Evolutionary conservation across 305 asterid genomes (phyloP).

Genomic region (Solanum aculeatissimum): DNA sequence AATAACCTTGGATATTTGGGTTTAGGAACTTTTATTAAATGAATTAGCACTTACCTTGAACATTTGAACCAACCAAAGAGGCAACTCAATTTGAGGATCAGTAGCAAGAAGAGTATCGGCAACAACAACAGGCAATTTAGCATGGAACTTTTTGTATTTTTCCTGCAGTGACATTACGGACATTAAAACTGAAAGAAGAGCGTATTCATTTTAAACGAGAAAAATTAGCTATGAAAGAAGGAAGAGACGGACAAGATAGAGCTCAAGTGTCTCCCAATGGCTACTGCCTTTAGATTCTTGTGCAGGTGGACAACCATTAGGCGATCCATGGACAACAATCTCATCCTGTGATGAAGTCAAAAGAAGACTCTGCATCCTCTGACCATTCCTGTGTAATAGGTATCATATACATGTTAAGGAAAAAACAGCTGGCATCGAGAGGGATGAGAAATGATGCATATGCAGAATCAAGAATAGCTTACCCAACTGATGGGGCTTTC

Average conservation of each 20-base stretch:
- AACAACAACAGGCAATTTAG: slow-evolving; percentile 74
- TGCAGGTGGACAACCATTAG: slow-evolving; percentile 32
- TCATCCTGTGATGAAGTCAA: slow-evolving; percentile 73
- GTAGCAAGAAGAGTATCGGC: slow-evolving; percentile 88
- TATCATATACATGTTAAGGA: not conserved
- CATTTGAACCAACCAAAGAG: slow-evolving; percentile 86
- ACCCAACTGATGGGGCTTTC: slow-evolving; percentile 40
- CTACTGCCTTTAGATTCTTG: slow-evolving; percentile 42
- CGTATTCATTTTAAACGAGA: not conserved
- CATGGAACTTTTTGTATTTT: slow-evolving; percentile 63
- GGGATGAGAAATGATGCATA: not conserved
- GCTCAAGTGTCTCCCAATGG: slow-evolving; percentile 92
- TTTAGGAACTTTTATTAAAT: not conserved
- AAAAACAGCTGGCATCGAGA: not conserved
- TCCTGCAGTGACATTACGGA: slow-evolving; percentile 44
- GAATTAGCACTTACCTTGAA: slow-evolving; percentile 46
- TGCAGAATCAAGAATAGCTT: slow-evolving; percentile 5
- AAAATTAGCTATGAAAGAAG: not conserved
- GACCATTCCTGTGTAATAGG: slow-evolving; percentile 48
- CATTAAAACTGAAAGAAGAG: not conserved
- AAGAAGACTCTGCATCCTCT: slow-evolving; percentile 45
- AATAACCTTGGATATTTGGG: not conserved
- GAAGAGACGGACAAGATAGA: slow-evolving; percentile 64
- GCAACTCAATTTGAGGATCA: slow-evolving; percentile 87
- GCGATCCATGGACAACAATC: slow-evolving; percentile 27